Evolutionary conservation across 1,284 basidiomycete genomes (phyloP).

Genomic region (Apiotrichum laibachii): DNA sequence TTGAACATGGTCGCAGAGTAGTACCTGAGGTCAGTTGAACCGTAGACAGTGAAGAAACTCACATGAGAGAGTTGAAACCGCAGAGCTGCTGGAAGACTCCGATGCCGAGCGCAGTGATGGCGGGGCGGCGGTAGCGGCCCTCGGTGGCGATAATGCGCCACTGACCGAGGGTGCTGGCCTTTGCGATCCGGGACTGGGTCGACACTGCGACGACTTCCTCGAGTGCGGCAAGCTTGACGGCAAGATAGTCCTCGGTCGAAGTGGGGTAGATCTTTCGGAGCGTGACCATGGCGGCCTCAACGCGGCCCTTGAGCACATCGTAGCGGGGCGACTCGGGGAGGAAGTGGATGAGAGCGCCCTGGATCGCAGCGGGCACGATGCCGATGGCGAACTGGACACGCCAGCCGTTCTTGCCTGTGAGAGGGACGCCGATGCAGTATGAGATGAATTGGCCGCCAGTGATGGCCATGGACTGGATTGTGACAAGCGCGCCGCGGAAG

Average conservation of each 20-base stretch:
- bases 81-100: constrained; percentile 58
- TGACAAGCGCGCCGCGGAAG: constrained; percentile 50
- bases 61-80: constrained; percentile 50
- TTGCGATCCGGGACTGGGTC: constrained; percentile 17
- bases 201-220: constrained; percentile 40
- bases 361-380: constrained; percentile 42
- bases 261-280: constrained; percentile 35
- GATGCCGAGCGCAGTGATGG: constrained; percentile 57
- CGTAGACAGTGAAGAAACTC: constrained; percentile 32
- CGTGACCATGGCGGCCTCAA: constrained; percentile 35
- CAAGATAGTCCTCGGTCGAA: constrained; percentile 41
- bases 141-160: constrained; percentile 60
- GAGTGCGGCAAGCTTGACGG: constrained; percentile 45
- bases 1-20: constrained; percentile 43
- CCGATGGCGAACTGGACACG: constrained; percentile 47
- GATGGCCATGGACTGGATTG: constrained; percentile 47
- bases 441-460: constrained; percentile 51
- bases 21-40: constrained; percentile 24
- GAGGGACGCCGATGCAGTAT: constrained; percentile 44
- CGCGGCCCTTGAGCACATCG: constrained; percentile 37
- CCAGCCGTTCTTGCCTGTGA: constrained; percentile 35
- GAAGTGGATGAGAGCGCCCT: constrained; percentile 35
- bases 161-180: constrained; percentile 55
- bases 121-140: constrained; percentile 65
- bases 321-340: constrained; percentile 50